Base-by-base conservation (phyloP, 495 filamentous ascomycete genomes). In the Amniculicola lignicola region DNA sequence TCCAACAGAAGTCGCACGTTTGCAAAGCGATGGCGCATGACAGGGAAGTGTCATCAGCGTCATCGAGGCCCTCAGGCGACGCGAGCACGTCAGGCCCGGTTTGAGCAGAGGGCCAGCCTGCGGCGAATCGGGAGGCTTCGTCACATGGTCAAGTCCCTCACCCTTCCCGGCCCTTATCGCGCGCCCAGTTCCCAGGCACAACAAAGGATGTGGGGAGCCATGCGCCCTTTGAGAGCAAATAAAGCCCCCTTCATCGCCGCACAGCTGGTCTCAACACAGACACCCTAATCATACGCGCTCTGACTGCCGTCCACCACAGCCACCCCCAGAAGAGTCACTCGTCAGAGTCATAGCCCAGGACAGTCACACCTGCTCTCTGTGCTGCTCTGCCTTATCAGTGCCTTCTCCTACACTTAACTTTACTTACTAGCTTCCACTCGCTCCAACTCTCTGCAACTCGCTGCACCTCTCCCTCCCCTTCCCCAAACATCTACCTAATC, bases 151-250 rank as follows among this genome's bases (percentile, higher is more conserved):
- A 48, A 36, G 50, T 22, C 46, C 47, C 40, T 45, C 57, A 54
- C 40, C 24, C 9, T 3, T 33, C 18, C 37, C 6, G 6, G 7
- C 9, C 47, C 57, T 60, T 60, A 60, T 60, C 57, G 49, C 39
- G 3, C 33, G 48, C 57, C 44, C 45, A 50, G 35, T 28, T 25
- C 51, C 49, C 57, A 60, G 57, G 57, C 57, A 60, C 57, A 60
- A 60, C 57, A 60, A 54, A 54, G 57, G 47, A 47, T 59, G 55
- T 59, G 55, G 55, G 55, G 55, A 59, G 55, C 47, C 57, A 43
- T 42, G 38, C 45, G 45, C n/a, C 46, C 54, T 24, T 50, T 15
- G 4, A 38, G 4, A 27, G 40, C 47, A 25, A 31, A 60, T 60
- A 60, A 60, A 60, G 57, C 47, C 28, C 40, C 29, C 29, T 35